phyloP scores from a whole-genome alignment of 768 basidiomycete genomes.

The Tephrocybe sp. region DNA sequence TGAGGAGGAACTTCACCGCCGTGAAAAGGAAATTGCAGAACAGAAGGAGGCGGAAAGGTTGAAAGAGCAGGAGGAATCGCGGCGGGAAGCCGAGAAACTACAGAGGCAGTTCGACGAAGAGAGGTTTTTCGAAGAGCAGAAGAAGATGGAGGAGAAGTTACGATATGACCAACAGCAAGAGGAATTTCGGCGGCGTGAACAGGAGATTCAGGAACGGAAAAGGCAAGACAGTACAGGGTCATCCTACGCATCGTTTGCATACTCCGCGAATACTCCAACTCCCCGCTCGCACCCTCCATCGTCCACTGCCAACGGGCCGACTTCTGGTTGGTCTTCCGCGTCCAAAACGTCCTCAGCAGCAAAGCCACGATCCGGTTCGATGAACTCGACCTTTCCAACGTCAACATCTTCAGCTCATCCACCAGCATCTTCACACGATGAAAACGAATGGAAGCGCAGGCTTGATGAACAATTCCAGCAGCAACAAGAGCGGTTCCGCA shows the following conservation, averaged over 20 bases:
- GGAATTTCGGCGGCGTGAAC: constrained; percentile 42
- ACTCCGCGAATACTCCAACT: constrained; percentile 14
- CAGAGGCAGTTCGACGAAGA: constrained; percentile 24
- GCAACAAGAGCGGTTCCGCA: constrained; percentile 69
- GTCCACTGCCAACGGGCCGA: constrained; percentile 22
- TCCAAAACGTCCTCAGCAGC: constrained; percentile 29
- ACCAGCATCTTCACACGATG: constrained; percentile 26
- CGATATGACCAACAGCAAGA: constrained; percentile 36
- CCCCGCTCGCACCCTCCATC: constrained; percentile 8
- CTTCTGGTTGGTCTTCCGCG: constrained; percentile 27
- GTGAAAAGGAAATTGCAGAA: constrained; percentile 24
- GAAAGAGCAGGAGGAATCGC: constrained; percentile 25
- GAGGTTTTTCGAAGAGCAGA: constrained; percentile 15
- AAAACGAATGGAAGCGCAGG: constrained; percentile 62
- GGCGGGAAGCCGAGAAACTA: constrained; percentile 22
- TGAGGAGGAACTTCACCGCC: constrained; percentile 26
- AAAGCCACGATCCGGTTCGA: constrained; percentile 29
- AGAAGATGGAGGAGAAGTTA: constrained; percentile 24
- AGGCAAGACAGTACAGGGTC: constrained; percentile 40
- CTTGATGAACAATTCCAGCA: constrained; percentile 62
- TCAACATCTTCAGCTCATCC: constrained; percentile 19
- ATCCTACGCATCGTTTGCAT: constrained; percentile 25
- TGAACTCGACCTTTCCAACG: constrained; percentile 27
- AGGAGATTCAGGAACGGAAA: constrained; percentile 47
- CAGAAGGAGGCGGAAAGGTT: constrained; percentile 27